Base-by-base conservation (phyloP, 331 rosid species). In the Cydonia oblonga region DNA sequence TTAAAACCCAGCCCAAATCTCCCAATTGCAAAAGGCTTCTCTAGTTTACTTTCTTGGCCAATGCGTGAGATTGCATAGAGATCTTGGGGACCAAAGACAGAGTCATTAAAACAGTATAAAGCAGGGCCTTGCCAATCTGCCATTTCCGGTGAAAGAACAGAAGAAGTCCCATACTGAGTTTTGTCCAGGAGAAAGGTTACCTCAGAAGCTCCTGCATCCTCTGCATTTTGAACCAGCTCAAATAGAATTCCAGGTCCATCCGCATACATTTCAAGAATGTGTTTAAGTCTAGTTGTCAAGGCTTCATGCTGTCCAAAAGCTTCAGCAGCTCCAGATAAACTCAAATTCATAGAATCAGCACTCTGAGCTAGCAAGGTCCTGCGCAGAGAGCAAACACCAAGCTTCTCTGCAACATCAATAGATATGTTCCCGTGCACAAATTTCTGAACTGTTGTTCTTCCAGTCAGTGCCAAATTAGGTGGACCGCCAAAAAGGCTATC, bases 61-160 rank as follows among this genome's bases (percentile, higher is more conserved):
- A 93, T 92, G 75, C 98, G 98, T 68, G 98, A 91, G 86, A 93
- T 93, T 82, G 98, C 97, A 91, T 93, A 93, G 64, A 93, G 97
- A 85, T 93, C 98, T 81, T 93, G 98, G 1, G 98, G 81, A 78
- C 92, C 89, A 71, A 93, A 93, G 77, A 93, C 86, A 20, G 97
- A 93, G 75, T 93, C 89, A 80, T 93, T 93, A 74, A 86, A 93
- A 85, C 96, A 93, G 80, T 93, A 93, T 72, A 93, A 79, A 44
- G 98, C 96, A 82, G 97, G 97, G 65, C 98, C 98, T 89, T 91
- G 97, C 98, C 97, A 93, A 78, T 93, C 97, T 57, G 96, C 96
- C 98, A 93, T 93, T 89, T 93, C 98, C 71, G 97, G 98, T 81
- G 98, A 93, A 52, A 93, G 97, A 81, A 91, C 76, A 73, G 98